Percentiles rank a stretch among this genome's conserved stretches.
Conservation (phyloP, 2,329 filamentous ascomycete genomes). For the Penicillium sp. region DNA sequence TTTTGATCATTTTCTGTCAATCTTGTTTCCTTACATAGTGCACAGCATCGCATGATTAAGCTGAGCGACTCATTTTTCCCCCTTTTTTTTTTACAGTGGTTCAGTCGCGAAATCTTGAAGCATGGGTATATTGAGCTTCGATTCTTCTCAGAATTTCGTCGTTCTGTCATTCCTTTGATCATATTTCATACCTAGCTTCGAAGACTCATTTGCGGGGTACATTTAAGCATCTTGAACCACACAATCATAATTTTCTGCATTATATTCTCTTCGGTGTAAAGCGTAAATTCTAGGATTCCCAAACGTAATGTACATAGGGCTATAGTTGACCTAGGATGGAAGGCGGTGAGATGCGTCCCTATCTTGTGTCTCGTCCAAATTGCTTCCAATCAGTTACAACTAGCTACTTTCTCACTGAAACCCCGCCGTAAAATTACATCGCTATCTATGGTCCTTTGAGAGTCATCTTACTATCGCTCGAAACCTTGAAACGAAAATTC, state of each 20-base stretch:
- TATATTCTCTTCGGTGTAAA: neutral
- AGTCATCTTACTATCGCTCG: neutral
- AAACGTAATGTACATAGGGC: neutral
- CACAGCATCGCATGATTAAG: conserved; percentile 23
- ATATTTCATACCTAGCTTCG: neutral
- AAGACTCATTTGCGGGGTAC: neutral
- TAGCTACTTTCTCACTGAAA: neutral
- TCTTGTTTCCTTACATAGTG: conserved; percentile 18
- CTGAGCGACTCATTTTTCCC: conserved; percentile 17
- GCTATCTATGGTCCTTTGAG: neutral
- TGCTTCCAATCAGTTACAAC: neutral
- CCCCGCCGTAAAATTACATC: neutral
- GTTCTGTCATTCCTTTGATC: conserved; percentile 8
- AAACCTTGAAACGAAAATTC: neutral
- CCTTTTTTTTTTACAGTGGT: conserved; percentile 5
- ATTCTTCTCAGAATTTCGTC: conserved; percentile 8
- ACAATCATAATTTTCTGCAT: neutral
- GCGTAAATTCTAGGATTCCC: neutral
- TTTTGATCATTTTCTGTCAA: conserved; percentile 6
- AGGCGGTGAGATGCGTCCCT: conserved; percentile 14
- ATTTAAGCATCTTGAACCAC: neutral
- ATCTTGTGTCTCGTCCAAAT: conserved; percentile 4
- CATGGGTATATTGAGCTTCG: conserved; percentile 6
- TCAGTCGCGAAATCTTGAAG: conserved; percentile 1
- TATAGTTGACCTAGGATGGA: neutral